Conservation (phyloP, 257 asterid species). For the Plectranthus barbatus region DNA sequence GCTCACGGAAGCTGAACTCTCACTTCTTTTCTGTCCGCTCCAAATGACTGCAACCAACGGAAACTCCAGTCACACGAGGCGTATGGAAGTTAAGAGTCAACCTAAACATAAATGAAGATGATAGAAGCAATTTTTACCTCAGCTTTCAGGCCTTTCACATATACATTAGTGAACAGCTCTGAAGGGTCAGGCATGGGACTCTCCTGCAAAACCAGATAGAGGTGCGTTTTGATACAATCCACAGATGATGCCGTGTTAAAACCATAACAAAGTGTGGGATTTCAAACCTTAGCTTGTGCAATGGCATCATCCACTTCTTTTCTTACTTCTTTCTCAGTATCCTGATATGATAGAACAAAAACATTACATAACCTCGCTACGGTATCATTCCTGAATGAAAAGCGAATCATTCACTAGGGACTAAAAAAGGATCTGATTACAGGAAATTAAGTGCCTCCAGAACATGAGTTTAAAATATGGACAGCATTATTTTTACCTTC, state of each 20-base stretch:
- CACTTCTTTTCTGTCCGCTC: conserved; percentile 83
- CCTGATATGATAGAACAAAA: conserved; percentile 35
- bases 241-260: conserved; percentile 1
- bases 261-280: neutral
- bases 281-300: conserved; percentile 91
- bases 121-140: conserved; percentile 49
- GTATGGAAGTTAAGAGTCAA: too few species aligned
- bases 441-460: neutral
- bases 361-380: neutral
- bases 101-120: neutral
- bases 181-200: conserved; percentile 85
- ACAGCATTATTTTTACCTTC: conserved; percentile 41
- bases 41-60: conserved; percentile 53
- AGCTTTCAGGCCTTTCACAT: conserved; percentile 68
- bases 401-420: neutral
- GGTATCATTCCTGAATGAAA: conserved; percentile 2
- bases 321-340: conserved; percentile 73
- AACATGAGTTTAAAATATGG: neutral
- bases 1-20: conserved; percentile 72
- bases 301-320: conserved; percentile 93
- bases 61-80: conserved; percentile 1
- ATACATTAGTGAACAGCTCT: conserved; percentile 77
- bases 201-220: conserved; percentile 54
- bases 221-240: conserved; percentile 4
- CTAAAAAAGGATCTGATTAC: neutral